Base-by-base conservation (phyloP, 345 rosid species). In the Euphorbia peplus region DNA sequence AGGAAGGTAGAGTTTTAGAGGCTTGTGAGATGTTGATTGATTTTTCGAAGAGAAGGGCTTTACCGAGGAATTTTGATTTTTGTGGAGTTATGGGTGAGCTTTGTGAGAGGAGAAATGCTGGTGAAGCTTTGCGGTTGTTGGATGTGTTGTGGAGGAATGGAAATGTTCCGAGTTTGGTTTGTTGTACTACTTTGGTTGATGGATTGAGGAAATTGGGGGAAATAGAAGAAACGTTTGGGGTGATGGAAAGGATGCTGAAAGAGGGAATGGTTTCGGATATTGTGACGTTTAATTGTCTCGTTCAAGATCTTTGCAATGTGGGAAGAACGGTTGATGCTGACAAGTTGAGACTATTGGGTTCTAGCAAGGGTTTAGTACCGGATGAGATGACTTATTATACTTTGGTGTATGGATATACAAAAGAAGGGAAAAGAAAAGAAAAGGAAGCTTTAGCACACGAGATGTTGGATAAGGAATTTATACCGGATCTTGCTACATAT, bases 381-480 rank as follows among this genome's bases (percentile, higher is more conserved):
- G 86, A 93, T 78, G 83, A 76, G 55, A 73, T 76, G 71, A 86
- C 79, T 0, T 90, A 83, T 72, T 66, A 79, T 71, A 80, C 81
- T 81, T 75, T 93, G 83, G 82, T 87, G 28, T 75, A 76, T 47
- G 97, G 97, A 16, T 90, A 73, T 67, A 70, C 64, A 2, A 79
- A 77, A 73, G 92, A 90, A 60, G 83, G 81, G 9, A 86, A 70
- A 69, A 78, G 76, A 70, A 78, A 84, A 72, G 97, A 89, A 72
- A 93, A 93, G 10, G 83, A 84, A 69, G 73, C 32, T 50, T 15
- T 93, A 66, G 92, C 87, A 63, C 81, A 85, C 52, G 92, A 93
- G 82, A 93, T 93, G 98, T 70, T 93, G 72, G 98, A 90, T 75
- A 85, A 79, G 68, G 96, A 85, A 47, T 82, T 85, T 70, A 70